Percentiles rank a stretch among this genome's conserved stretches.
Conservation (phyloP, 2,329 filamentous ascomycete species). For the Tolypocladium cylindrosporum region DNA sequence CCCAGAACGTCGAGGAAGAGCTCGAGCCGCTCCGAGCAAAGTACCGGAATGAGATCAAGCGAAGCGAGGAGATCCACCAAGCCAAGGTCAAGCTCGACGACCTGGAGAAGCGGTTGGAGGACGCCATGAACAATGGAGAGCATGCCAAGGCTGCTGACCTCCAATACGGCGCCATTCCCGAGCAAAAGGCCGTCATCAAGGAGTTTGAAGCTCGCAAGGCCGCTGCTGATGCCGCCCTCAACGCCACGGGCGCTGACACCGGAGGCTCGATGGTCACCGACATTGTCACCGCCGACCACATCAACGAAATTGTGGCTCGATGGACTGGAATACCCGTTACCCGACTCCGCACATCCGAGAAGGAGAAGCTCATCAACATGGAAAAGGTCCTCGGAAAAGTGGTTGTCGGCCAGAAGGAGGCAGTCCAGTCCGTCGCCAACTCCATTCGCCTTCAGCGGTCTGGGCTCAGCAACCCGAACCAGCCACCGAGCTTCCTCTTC, state of each 20-base stretch:
- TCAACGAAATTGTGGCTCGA: conserved; percentile 94
- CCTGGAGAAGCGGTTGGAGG: conserved; percentile 83
- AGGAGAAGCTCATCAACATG: conserved; percentile 98
- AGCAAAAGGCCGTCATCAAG: conserved; percentile 73
- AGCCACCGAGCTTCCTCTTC: conserved; percentile 96
- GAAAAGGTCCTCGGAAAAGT: conserved; percentile 74
- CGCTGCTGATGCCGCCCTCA: conserved; percentile 64
- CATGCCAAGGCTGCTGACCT: conserved; percentile 84
- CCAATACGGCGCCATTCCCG: conserved; percentile 94
- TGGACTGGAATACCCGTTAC: conserved; percentile 99
- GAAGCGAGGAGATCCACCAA: conserved; percentile 85
- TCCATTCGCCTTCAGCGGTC: conserved; percentile 93
- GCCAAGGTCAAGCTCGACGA: conserved; percentile 91
- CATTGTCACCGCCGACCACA: conserved; percentile 90
- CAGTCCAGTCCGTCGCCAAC: conserved; percentile 86
- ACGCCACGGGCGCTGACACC: conserved; percentile 41
- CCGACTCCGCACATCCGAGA: conserved; percentile 86
- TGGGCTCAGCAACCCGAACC: conserved; percentile 89
- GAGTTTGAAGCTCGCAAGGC: conserved; percentile 72
- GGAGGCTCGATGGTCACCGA: conserved; percentile 77
- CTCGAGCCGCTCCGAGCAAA: conserved; percentile 85
- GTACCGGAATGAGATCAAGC: conserved; percentile 86
- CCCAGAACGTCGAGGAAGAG: conserved; percentile 90
- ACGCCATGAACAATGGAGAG: conserved; percentile 81
- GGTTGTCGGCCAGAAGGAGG: conserved; percentile 90